phyloP scores from a whole-genome alignment of 1,284 basidiomycete genomes.

The Pseudozyma hubeiensis region DNA sequence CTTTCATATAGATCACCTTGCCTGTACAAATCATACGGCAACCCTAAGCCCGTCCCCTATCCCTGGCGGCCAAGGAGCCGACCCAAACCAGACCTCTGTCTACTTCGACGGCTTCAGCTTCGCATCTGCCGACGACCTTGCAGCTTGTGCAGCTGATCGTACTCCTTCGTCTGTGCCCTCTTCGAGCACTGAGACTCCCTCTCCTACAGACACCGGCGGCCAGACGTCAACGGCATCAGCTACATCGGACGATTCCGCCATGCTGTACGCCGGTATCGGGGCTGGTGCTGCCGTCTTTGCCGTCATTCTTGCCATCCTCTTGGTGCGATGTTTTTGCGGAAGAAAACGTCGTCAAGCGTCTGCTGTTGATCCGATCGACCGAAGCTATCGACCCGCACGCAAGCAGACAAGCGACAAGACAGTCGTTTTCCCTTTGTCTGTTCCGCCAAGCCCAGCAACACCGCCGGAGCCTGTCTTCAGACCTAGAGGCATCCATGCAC shows the following conservation, averaged over 20 bases:
- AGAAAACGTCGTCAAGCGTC: background rate
- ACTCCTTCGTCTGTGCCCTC: background rate
- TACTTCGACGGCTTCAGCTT: conserved; percentile 37
- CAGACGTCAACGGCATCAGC: background rate
- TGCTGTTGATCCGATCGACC: conserved; percentile 1
- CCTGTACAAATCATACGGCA: conserved; percentile 29
- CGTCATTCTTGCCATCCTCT: conserved; percentile 8
- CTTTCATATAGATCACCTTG: conserved; percentile 9
- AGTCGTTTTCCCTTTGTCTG: conserved; percentile 10
- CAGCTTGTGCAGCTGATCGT: conserved; percentile 2
- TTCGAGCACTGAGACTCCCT: background rate
- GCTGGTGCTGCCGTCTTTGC: conserved; percentile 10
- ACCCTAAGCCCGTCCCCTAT: background rate
- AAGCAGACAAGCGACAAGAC: conserved; percentile 3
- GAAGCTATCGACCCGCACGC: conserved; percentile 6
- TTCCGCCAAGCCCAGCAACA: background rate
- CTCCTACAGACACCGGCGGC: no score
- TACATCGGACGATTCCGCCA: conserved; percentile 4
- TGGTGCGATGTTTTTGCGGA: conserved; percentile 1
- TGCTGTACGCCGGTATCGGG: conserved; percentile 20
- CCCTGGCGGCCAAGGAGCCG: background rate
- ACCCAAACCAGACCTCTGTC: background rate
- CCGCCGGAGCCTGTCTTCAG: conserved; percentile 5
- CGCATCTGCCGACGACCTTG: background rate
- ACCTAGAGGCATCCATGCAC: conserved; percentile 14